Conservation (phyloP, 768 basidiomycete species). For the Russula compacta region DNA sequence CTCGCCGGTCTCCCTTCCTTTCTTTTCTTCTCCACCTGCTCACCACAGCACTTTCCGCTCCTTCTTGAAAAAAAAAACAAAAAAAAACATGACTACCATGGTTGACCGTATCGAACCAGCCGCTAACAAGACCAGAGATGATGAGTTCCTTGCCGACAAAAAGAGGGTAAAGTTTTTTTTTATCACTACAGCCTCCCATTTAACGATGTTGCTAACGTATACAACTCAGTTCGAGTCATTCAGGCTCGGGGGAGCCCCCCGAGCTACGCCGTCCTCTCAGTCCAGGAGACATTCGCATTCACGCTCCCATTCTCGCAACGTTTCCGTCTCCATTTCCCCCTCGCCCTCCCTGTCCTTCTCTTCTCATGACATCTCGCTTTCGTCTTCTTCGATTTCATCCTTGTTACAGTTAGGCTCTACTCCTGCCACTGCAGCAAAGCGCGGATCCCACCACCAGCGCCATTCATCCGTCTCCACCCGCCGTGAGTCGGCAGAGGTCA, state of each 20-base stretch:
- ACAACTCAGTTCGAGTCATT: conserved; percentile 57
- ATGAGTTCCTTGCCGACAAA: conserved; percentile 31
- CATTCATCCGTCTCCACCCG: conserved; percentile 85
- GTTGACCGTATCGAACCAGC: conserved; percentile 34
- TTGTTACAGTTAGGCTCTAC: conserved; percentile 26
- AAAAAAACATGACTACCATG: conserved; percentile 23
- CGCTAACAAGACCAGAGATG: conserved; percentile 26
- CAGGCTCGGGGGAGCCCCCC: conserved; percentile 45
- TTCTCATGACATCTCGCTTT: conserved; percentile 27
- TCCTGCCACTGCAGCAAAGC: conserved; percentile 34
- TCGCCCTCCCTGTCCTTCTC: conserved; percentile 34
- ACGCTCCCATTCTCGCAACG: conserved; percentile 67
- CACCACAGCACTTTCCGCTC: conserved; percentile 30
- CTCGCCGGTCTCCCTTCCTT: conserved; percentile 30
- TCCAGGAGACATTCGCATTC: conserved; percentile 41
- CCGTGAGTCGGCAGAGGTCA: conserved; percentile 82
- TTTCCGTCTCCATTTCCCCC: conserved; percentile 33
- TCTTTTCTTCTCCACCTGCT: conserved; percentile 29
- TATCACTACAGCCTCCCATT: not conserved
- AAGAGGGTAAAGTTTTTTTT: conserved; percentile 31
- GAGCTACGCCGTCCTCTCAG: conserved; percentile 32
- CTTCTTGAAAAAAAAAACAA: conserved; percentile 24
- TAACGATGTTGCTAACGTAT: not conserved
- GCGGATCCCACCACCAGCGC: conserved; percentile 76
- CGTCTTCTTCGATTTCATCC: conserved; percentile 28